phyloP scores from a whole-genome alignment of 2,329 filamentous ascomycete species.

The Hypoxylon sp. region DNA sequence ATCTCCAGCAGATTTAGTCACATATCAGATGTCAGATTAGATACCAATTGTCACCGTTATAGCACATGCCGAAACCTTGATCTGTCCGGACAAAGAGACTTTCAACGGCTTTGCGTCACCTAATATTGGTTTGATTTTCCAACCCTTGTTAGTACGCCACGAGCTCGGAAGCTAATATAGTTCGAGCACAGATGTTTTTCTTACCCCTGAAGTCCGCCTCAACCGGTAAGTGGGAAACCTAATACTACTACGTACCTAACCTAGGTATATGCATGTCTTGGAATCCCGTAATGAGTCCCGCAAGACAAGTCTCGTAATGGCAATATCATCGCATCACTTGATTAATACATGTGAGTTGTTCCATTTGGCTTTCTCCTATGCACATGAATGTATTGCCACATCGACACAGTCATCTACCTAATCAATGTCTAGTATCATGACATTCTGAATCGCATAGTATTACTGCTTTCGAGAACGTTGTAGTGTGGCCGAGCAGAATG shows the following conservation, averaged over 20 bases:
- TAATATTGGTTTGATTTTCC: constrained; percentile 19
- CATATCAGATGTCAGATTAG: neutral
- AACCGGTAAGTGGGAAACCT: neutral
- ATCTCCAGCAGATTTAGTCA: neutral
- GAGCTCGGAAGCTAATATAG: constrained; percentile 35
- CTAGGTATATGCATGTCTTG: neutral
- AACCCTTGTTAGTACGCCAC: constrained; percentile 24
- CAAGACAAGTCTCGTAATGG: neutral
- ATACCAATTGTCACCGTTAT: constrained; percentile 10
- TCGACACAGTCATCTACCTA: neutral
- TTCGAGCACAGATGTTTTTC: constrained; percentile 6
- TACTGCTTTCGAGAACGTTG: neutral
- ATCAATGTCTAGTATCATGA: neutral
- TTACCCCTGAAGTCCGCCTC: constrained; percentile 4
- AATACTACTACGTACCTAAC: no score
- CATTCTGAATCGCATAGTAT: neutral
- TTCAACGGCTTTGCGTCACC: constrained; percentile 29
- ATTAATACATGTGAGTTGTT: neutral
- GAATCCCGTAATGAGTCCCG: neutral
- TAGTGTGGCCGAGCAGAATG: neutral
- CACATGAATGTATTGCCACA: neutral
- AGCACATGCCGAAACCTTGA: constrained; percentile 11
- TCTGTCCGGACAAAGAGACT: constrained; percentile 14
- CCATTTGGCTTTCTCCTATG: neutral
- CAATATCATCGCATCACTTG: neutral